Evolutionary conservation across 2,329 filamentous ascomycete species (phyloP).

Genomic region (Pseudogymnoascus sp.): DNA sequence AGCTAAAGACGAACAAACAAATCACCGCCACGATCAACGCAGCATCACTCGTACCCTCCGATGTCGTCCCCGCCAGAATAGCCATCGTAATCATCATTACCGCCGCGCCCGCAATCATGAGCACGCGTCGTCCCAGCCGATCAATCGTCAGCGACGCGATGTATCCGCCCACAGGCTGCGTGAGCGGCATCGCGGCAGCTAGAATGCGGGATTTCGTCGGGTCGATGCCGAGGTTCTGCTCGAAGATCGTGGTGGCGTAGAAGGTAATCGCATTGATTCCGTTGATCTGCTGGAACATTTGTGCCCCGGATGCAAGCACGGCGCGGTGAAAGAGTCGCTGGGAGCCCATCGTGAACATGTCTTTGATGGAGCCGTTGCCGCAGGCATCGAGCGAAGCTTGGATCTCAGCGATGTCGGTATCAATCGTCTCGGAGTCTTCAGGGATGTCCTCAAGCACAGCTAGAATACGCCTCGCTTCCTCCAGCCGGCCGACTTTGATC

Average conservation of each 20-base stretch:
- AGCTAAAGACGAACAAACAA: constrained; percentile 20
- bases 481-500: constrained; percentile 28
- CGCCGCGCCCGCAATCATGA: constrained; percentile 60
- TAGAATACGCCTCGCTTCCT: constrained; percentile 31
- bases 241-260: constrained; percentile 42
- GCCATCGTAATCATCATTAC: constrained; percentile 58
- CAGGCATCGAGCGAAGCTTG: constrained; percentile 46
- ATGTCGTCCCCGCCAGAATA: constrained; percentile 35
- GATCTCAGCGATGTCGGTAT: constrained; percentile 34
- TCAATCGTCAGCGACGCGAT: constrained; percentile 51
- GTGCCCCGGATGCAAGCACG: constrained; percentile 38
- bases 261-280: constrained; percentile 35
- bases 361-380: constrained; percentile 37
- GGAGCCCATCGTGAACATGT: constrained; percentile 40
- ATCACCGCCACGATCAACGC: constrained; percentile 14
- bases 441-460: constrained; percentile 33
- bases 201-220: constrained; percentile 43
- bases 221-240: constrained; percentile 38
- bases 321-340: constrained; percentile 43
- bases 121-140: constrained; percentile 56
- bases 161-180: constrained; percentile 14
- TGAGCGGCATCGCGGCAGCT: constrained; percentile 37
- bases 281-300: constrained; percentile 43
- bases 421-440: constrained; percentile 20
- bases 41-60: constrained; percentile 18